Evolutionary conservation across 306 rosid species (phyloP).

Genomic region (Ammopiptanthus mongolicus): DNA sequence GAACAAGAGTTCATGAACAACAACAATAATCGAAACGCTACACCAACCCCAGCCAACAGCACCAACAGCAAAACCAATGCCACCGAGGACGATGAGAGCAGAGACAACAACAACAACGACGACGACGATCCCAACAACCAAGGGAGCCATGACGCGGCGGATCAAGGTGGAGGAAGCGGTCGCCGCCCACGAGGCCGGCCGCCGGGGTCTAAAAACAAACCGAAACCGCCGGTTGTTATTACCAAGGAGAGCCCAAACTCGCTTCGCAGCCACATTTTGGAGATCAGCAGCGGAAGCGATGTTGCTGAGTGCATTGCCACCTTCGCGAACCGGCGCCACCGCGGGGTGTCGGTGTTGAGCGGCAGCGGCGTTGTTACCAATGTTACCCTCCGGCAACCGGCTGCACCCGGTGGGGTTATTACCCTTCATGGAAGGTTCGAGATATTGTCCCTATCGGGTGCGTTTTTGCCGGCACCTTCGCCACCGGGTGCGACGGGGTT

Average conservation of each 20-base stretch:
- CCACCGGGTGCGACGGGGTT: slow-evolving; percentile 64
- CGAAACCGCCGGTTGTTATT: slow-evolving; percentile 63
- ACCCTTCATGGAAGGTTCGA: slow-evolving; percentile 64
- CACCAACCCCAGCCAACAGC: slow-evolving; percentile 33
- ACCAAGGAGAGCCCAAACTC: slow-evolving; percentile 74
- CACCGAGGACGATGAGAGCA: slow-evolving; percentile 30
- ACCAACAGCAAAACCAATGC: slow-evolving; percentile 23
- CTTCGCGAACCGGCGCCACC: slow-evolving; percentile 65
- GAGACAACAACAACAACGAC: slow-evolving; percentile 19
- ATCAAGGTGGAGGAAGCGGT: slow-evolving; percentile 27
- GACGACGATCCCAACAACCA: slow-evolving; percentile 24
- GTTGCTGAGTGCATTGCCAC: slow-evolving; percentile 51
- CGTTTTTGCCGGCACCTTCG: slow-evolving; percentile 73
- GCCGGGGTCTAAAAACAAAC: slow-evolving; percentile 78
- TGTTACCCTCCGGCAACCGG: slow-evolving; percentile 64
- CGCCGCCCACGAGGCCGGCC: slow-evolving; percentile 85
- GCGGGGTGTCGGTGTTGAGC: slow-evolving; percentile 78
- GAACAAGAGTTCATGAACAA: slow-evolving; percentile 30
- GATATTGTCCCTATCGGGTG: slow-evolving; percentile 70
- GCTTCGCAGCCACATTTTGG: slow-evolving; percentile 70
- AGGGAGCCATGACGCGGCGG: slow-evolving; percentile 29
- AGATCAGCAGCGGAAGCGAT: slow-evolving; percentile 64
- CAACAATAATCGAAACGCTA: slow-evolving; percentile 32
- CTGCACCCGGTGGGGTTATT: slow-evolving; percentile 54
- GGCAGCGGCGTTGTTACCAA: slow-evolving; percentile 65